Conservation (phyloP, 306 rosid genomes). For the Castanea mollissima region DNA sequence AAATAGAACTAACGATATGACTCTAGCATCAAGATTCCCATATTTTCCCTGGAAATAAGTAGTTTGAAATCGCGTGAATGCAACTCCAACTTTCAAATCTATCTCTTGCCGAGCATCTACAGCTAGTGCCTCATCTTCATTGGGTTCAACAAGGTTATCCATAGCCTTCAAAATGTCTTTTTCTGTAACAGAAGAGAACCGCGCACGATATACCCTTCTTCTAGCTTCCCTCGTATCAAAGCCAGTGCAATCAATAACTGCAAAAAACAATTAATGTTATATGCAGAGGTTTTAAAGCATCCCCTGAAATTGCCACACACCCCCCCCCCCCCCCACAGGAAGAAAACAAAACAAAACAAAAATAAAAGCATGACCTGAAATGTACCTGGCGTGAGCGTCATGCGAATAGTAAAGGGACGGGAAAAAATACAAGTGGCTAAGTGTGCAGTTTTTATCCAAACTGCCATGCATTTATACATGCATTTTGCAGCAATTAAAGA, state of each 20-base stretch:
- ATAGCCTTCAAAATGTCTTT: conserved; percentile 87
- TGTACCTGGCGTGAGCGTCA: too few relatives aligned
- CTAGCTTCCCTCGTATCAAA: conserved; percentile 51
- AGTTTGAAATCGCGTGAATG: conserved; percentile 93
- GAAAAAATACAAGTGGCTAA: too few relatives aligned
- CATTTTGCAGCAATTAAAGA: too few relatives aligned
- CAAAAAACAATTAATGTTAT: conserved; percentile 26
- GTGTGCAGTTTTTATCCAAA: too few relatives aligned
- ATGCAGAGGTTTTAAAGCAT: neutral
- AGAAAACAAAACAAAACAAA: too few relatives aligned
- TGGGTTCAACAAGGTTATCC: conserved; percentile 85
- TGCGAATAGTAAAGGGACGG: too few relatives aligned
- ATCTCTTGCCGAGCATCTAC: conserved; percentile 99
- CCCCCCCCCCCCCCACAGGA: too few relatives aligned
- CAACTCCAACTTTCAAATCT: conserved; percentile 98
- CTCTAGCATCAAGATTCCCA: conserved; percentile 94
- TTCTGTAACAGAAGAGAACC: conserved; percentile 90
- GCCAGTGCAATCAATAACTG: conserved; percentile 83
- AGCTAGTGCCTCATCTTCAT: conserved; percentile 75
- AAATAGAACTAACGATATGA: conserved; percentile 84
- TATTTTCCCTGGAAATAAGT: conserved; percentile 90
- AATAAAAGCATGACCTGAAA: too few relatives aligned
- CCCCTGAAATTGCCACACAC: too few relatives aligned
- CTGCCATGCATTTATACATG: too few relatives aligned
- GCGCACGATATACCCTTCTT: conserved; percentile 69